Evolutionary conservation across 345 rosid genomes (phyloP).

Genomic region (Euphorbia lathyris): DNA sequence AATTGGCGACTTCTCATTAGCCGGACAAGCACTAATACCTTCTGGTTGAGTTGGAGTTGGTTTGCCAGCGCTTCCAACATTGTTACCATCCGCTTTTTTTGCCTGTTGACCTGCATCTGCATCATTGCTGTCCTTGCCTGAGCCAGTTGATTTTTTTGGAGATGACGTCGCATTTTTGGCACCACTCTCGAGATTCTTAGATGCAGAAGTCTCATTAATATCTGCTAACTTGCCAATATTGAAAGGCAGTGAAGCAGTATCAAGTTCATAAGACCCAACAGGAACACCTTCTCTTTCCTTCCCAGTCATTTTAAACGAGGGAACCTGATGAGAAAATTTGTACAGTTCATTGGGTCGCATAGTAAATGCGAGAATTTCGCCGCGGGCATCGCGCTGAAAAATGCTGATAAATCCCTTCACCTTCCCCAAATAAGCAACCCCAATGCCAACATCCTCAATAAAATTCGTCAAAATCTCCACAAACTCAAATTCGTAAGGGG

Average conservation of each 20-base stretch:
- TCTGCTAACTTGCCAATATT: conserved; percentile 19
- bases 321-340: conserved; percentile 76
- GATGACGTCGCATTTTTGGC: conserved; percentile 25
- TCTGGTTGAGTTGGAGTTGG: conserved; percentile 4
- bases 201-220: conserved; percentile 3
- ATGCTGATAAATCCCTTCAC: conserved; percentile 77
- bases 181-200: conserved; percentile 28
- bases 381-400: conserved; percentile 35
- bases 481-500: conserved; percentile 53
- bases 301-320: conserved; percentile 68
- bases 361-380: conserved; percentile 33
- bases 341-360: conserved; percentile 45
- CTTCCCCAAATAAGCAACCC: conserved; percentile 65
- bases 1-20: conserved; percentile 23
- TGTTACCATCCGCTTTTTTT: conserved; percentile 12
- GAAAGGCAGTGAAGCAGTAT: conserved; percentile 65
- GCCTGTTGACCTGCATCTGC: conserved; percentile 12
- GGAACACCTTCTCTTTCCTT: conserved; percentile 71
- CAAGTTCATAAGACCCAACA: conserved; percentile 70
- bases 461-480: conserved; percentile 65
- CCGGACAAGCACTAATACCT: conserved; percentile 20
- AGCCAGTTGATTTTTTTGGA: conserved; percentile 17
- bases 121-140: conserved; percentile 8
- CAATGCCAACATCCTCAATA: conserved; percentile 45
- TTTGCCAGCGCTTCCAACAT: neutral